phyloP scores from a whole-genome alignment of 352 stramenopile species.

The Thalassiosira livingstoniorum region DNA sequence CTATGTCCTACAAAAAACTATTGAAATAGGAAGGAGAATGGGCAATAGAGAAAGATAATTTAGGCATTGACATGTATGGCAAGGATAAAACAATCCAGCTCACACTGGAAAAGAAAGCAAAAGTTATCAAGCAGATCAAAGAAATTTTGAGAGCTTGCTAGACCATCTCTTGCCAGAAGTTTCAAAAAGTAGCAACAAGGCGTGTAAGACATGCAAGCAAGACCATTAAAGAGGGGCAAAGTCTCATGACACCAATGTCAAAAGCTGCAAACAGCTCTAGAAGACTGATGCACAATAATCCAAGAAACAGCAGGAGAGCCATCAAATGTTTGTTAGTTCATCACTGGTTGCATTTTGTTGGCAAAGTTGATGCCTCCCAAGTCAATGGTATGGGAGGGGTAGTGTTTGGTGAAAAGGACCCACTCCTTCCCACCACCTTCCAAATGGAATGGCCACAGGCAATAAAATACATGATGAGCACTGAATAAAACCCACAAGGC shows the following conservation, averaged over 20 bases:
- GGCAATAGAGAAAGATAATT: conserved; percentile 16
- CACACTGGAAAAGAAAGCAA: too few relatives aligned
- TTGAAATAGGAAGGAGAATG: conserved; percentile 19
- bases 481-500: conserved; percentile 1
- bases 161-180: conserved; percentile 2
- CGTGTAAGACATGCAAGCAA: conserved; percentile 22
- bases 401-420: conserved; percentile 15
- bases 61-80: conserved; percentile 28
- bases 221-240: background rate
- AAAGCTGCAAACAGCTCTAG: background rate
- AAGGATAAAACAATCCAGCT: too few relatives aligned
- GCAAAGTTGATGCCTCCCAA: conserved; percentile 35
- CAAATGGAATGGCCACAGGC: conserved; percentile 26
- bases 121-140: too few relatives aligned
- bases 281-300: conserved; percentile 5
- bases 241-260: conserved; percentile 11
- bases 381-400: conserved; percentile 27
- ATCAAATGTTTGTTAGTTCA: background rate
- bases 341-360: conserved; percentile 31
- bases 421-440: conserved; percentile 29
- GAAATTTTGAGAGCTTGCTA: too few relatives aligned
- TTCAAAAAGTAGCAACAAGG: conserved; percentile 10
- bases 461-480: conserved; percentile 5
- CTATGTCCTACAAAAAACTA: conserved; percentile 35
- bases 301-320: background rate